Evolutionary conservation across 2,329 filamentous ascomycete genomes (phyloP), one percentile per base, ranked within the genome.

Genomic region (Myotisia sp.): DNA sequence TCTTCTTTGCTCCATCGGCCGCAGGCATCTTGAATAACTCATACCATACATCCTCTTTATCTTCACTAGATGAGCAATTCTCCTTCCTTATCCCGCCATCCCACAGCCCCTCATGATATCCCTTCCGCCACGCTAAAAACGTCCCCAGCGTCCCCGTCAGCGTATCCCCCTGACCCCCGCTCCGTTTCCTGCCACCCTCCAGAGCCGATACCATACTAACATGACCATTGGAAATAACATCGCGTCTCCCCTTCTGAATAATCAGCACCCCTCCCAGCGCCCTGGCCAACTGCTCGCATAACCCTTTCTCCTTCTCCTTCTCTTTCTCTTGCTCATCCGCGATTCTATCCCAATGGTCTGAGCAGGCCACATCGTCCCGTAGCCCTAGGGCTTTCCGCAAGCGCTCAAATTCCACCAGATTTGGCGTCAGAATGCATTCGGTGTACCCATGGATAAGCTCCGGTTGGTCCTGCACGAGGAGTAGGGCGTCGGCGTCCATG

Each of bases 121-220:
- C 84, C 53, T 76, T 77, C 40, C 87, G 70, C 76, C 87, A 98
- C 1, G 74, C 86, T 43, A 95, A 59, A 45, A 98, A 74, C 3
- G 90, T 95, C 1, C 81, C 90, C 44, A 98, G 63, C 21, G 76
- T 76, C 1, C 90, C 90, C 0, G 90, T 95, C 44, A 98, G 63
- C 3, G 90, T 95, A 59, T 98, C 90, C 2, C 90, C 90, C 60
- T 98, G 90, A 0, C 90, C 90, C 30, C 87, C 90, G 38, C 82
- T 87, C 44, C 90, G 69, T 71, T 98, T 98, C 55, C 75, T 59
- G 1, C 87, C 87, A 6, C 90, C 90, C 49, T 74, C 61, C 2
- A 86, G 60, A 46, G 93, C 85, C 17, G 78, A 80, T 0, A 79
- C 63, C 17, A 86, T 59, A n/a, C 81, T 92, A 35, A 67, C 67